Percentiles rank a stretch among this genome's conserved stretches.
These are phyloP conservation scores for Botrytis deweyae DNA, from an alignment of 2,329 filamentous ascomycete species.

Conservation along the genomic window DNA sequence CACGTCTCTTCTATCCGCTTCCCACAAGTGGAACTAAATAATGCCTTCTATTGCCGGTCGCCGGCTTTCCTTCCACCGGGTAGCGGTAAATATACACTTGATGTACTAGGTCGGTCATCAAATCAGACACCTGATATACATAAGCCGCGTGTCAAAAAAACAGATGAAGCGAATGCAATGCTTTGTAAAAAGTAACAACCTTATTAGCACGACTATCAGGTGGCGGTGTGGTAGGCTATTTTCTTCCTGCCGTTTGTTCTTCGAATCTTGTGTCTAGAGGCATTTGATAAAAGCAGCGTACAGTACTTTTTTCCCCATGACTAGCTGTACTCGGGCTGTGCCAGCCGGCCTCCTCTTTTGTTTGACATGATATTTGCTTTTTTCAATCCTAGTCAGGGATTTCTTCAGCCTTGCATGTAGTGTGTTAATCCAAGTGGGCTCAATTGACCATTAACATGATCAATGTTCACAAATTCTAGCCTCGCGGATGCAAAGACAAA, in stretches of 20 bases:
- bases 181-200: neutral
- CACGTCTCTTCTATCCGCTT: neutral
- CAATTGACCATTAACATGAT: constrained; percentile 8
- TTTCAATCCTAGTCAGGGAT: neutral
- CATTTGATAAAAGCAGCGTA: neutral
- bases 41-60: neutral
- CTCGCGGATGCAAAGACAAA: constrained; percentile 10
- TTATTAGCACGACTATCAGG: neutral
- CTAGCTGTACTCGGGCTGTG: neutral
- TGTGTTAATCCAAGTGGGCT: neutral
- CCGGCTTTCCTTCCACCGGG: neutral
- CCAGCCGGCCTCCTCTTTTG: neutral
- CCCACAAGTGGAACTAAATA: neutral
- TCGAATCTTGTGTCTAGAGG: neutral
- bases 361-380: neutral
- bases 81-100: constrained; percentile 2
- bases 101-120: neutral
- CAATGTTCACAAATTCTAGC: constrained; percentile 4
- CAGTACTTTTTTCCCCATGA: neutral
- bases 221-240: neutral
- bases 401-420: constrained; percentile 19
- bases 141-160: neutral
- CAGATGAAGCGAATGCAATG: neutral
- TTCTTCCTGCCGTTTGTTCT: neutral
- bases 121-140: neutral